Base-by-base conservation (phyloP, 495 filamentous ascomycete genomes). In the Hypoxylon subgilvum region DNA sequence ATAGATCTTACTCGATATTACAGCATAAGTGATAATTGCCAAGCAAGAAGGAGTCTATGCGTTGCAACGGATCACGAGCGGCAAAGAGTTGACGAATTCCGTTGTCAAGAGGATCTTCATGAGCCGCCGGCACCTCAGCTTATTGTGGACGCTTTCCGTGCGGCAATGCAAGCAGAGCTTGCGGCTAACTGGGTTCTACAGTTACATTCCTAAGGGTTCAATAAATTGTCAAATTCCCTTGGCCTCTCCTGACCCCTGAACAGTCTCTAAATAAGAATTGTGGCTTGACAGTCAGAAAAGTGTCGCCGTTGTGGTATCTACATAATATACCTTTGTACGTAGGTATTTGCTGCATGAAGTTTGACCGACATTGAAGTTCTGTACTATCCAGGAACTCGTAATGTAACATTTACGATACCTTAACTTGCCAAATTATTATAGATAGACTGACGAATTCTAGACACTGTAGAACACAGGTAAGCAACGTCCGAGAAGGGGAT, bases 41-140 rank as follows among this genome's bases (percentile, higher is more conserved):
- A n/a, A n/a, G n/a, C n/a, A n/a, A n/a, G n/a, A n/a, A n/a, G n/a
- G n/a, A n/a, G n/a, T n/a, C n/a, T n/a, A n/a, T n/a, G 23, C 14
- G 6, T 41, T 23, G 45, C 28, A 38, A 34, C 46, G 55, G 47
- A 19, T 52, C 25, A 47, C 4, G 25, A 41, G 43, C 27, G 42
- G 54, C 35, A 6, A 8, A 22, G 36, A 14, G 30, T 38, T 49
- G 43, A 44, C 21, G 42, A 38, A 41, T 14, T 46, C 21, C 19
- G 30, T 17, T 50, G 28, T 58, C 49, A 64, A 51, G 44, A 64
- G 44, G 61, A 64, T 64, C 61, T 54, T 58, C 61, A 58, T 51
- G 30, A 63, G 36, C 54, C 49, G 53, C 52, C 43, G 48, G 52
- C 42, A 57, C 31, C 41, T 45, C 25, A 10, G 25, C 36, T 54